Base-by-base conservation (phyloP, 1,284 basidiomycete genomes). In the Pascua sp. region DNA sequence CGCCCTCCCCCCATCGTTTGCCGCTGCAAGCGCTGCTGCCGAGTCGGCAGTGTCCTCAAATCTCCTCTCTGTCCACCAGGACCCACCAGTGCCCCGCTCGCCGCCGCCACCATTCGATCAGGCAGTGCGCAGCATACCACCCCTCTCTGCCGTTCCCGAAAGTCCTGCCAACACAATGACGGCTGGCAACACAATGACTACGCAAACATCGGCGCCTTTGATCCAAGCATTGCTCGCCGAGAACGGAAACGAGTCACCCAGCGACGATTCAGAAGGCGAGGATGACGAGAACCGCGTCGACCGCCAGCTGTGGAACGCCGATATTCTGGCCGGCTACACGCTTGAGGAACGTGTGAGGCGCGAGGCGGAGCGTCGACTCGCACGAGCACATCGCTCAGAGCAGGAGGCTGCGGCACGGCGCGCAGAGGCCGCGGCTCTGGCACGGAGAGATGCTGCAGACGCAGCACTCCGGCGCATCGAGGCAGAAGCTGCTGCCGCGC, bases 301-400 rank as follows among this genome's bases (percentile, higher is more conserved):
- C 57, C 63, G 74, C 17, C 59, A 60, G 36, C 49, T 66, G 59
- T 76, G 74, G 74, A 73, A 73, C 51, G 67, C 65, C 9, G 74
- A 76, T 61, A 52, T 76, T 15, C 59, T 71, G 42, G 69, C 71
- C 2, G 74, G 74, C 1, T 75, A 75, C 58, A 63, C 58, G 1
- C 56, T 76, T 11, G 67, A 65, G 45, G 70, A 76, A 47, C 59
- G 74, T 47, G 72, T 76, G 1, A 39, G 51, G 39, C 62, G 74
- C 39, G 74, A 76, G 49, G 45, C 44, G 1, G 49, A 36, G 2
- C 41, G 55, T 10, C 37, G 45, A 13, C 38, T 32, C 5, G 42
- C 49, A 1, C 39, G 57, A 32, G 38, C 36, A 17, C 39, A 40
- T 16, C 38, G 47, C 12, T 24, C 17, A 40, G 32, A 45, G 13